Evolutionary conservation across 108 stramenopile genomes (phyloP), one percentile per base, ranked within the genome.

Genomic region (Craspedostauros australis): DNA sequence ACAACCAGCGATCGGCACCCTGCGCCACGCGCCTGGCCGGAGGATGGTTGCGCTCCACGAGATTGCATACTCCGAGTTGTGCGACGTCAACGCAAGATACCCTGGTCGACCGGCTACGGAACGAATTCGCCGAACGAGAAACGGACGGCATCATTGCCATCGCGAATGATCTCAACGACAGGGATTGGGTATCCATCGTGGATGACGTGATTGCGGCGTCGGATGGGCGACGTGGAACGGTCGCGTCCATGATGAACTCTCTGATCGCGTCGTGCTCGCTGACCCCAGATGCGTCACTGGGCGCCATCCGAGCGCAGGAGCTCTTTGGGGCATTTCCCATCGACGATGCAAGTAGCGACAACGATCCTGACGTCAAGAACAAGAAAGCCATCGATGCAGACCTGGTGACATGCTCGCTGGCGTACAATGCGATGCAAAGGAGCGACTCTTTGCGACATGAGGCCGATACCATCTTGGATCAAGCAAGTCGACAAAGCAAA

Each of bases 181-280:
- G n/a, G 22, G 14, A 15, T 48, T 12, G 7, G 52, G n/a, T 21
- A 52, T 7, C 27, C 33, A 18, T 27, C 34, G 42, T 73, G 32
- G 68, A 54, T 0, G 45, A 39, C 22, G 33, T 76, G 20, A 54
- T 76, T 33, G 41, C 45, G 4, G 72, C 80, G 9, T 39, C 68
- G 4, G 60, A 37, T n/a, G 60, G 38, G 12, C 44, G 48, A 11
- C 58, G 57, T 52, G 79, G 75, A 2, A 18, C 44, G 20, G 39
- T 62, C 39, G 74, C 74, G 0, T 59, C 51, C 23, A 73, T 82
- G 2, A 22, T 82, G 4, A 82, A 78, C 64, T 58, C 66, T n/a
- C 36, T 75, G 43, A 51, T 82, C 43, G 76, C 67, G 29, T 68
- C 67, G n/a, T 73, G 74, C 45, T 71, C 69, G 37, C 33, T 52